Evolutionary conservation across 2,329 filamentous ascomycete genomes (phyloP).

Genomic region (Dothideomycetidae sp.): DNA sequence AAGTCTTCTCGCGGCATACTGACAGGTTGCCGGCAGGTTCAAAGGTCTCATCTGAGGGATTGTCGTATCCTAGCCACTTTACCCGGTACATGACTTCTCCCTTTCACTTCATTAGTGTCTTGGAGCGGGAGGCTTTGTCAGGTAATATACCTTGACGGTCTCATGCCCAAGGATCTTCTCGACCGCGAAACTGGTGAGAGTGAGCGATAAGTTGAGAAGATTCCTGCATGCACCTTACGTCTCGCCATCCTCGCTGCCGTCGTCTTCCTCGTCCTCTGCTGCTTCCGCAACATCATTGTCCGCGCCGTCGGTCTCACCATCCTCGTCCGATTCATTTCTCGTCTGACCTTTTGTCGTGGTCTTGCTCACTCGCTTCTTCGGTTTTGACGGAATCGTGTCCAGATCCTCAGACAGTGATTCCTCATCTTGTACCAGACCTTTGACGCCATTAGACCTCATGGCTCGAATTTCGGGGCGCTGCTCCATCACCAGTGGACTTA

Average conservation of each 20-base stretch:
- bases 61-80: conserved; percentile 69
- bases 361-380: conserved; percentile 11
- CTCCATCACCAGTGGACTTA: too few species aligned
- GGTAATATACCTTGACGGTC: conserved; percentile 42
- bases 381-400: conserved; percentile 8
- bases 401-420: conserved; percentile 8
- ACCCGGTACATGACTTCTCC: conserved; percentile 50
- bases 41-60: conserved; percentile 59
- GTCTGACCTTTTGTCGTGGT: conserved; percentile 13
- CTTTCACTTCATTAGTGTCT: too few species aligned
- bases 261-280: conserved; percentile 21
- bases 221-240: conserved; percentile 31
- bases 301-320: conserved; percentile 16
- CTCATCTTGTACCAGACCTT: too few species aligned
- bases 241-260: conserved; percentile 27
- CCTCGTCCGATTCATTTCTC: conserved; percentile 17
- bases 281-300: conserved; percentile 23
- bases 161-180: conserved; percentile 58
- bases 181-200: conserved; percentile 49
- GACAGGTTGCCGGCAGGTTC: conserved; percentile 63
- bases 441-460: too few species aligned
- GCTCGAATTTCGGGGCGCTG: too few species aligned
- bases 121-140: conserved; percentile 1
- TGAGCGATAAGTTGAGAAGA: conserved; percentile 16
- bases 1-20: conserved; percentile 14